Evolutionary conservation across 257 asterid species (phyloP).

Genomic region (Echium plantagineum): DNA sequence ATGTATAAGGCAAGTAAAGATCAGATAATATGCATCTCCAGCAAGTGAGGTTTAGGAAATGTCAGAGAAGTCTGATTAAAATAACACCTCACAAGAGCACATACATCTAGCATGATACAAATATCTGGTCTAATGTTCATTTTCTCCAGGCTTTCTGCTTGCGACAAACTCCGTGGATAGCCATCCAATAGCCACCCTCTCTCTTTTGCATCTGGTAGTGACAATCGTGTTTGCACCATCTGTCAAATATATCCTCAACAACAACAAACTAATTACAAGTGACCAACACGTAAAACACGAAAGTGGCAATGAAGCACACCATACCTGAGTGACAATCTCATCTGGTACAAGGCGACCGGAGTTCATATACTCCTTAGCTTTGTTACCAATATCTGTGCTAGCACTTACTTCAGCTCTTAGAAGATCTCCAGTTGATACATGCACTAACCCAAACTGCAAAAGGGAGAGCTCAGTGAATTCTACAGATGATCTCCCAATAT

Average conservation of each 20-base stretch:
- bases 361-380: slow-evolving; percentile 84
- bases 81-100: slow-evolving; percentile 7
- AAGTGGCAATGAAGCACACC: slow-evolving; percentile 12
- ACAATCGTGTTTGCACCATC: slow-evolving; percentile 81
- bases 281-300: slow-evolving; percentile 1
- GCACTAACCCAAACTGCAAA: slow-evolving; percentile 83
- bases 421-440: slow-evolving; percentile 90
- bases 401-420: slow-evolving; percentile 88
- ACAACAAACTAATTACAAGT: slow-evolving; percentile 5
- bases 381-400: slow-evolving; percentile 68
- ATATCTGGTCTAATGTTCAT: slow-evolving; percentile 67
- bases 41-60: neutral
- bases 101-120: slow-evolving; percentile 75
- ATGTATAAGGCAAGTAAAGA: neutral
- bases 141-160: slow-evolving; percentile 81
- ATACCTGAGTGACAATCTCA: slow-evolving; percentile 80
- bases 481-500: neutral
- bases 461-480: slow-evolving; percentile 8
- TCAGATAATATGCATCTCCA: neutral
- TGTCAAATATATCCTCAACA: slow-evolving; percentile 22
- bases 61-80: slow-evolving; percentile 5
- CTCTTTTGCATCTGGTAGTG: slow-evolving; percentile 70
- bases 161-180: slow-evolving; percentile 71
- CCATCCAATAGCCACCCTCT: slow-evolving; percentile 98
- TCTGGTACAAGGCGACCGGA: slow-evolving; percentile 85